These are phyloP conservation scores for Zygotorulaspora danielsina DNA, from an alignment of 805 yeast species.

Conservation along the genomic window DNA sequence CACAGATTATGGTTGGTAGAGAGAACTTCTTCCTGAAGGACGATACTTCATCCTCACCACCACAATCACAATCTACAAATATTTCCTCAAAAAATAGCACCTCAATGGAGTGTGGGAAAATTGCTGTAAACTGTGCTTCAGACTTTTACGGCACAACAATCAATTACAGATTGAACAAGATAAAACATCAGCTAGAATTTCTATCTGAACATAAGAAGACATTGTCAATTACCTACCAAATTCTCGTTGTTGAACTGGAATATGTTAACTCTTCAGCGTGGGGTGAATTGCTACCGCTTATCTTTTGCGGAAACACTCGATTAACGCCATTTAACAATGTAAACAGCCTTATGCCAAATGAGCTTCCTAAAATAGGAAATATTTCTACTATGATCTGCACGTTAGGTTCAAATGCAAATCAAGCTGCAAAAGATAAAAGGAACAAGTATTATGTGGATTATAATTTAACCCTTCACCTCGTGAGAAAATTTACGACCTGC, in stretches of 20 bases:
- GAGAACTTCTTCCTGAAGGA: slow-evolving; percentile 4
- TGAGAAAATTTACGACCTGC: slow-evolving; percentile 12
- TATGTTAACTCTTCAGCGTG: slow-evolving; percentile 16
- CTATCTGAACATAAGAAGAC: slow-evolving; percentile 3
- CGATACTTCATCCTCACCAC: slow-evolving; percentile 8
- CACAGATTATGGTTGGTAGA: slow-evolving; percentile 4
- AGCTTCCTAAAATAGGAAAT: slow-evolving; percentile 12
- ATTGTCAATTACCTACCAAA: slow-evolving; percentile 6
- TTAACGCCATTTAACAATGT: background rate
- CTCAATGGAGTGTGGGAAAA: slow-evolving; percentile 3
- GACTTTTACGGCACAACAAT: slow-evolving; percentile 6
- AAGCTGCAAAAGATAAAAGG: slow-evolving; percentile 10
- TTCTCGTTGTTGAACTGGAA: slow-evolving; percentile 11
- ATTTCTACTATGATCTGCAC: slow-evolving; percentile 19
- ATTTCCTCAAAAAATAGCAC: slow-evolving; percentile 2
- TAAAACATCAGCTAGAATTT: slow-evolving; percentile 9
- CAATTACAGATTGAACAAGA: slow-evolving; percentile 4
- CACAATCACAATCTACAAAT: slow-evolving; percentile 5
- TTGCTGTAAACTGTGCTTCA: slow-evolving; percentile 1
- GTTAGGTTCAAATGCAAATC: slow-evolving; percentile 19
- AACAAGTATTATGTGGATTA: slow-evolving; percentile 22
- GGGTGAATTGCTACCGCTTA: slow-evolving; percentile 14
- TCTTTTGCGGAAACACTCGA: slow-evolving; percentile 11
- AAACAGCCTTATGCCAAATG: background rate
- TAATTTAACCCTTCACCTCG: slow-evolving; percentile 18